Base-by-base conservation (phyloP, 192 early-diverging fungal genomes). In the Linnemannia exigua region DNA sequence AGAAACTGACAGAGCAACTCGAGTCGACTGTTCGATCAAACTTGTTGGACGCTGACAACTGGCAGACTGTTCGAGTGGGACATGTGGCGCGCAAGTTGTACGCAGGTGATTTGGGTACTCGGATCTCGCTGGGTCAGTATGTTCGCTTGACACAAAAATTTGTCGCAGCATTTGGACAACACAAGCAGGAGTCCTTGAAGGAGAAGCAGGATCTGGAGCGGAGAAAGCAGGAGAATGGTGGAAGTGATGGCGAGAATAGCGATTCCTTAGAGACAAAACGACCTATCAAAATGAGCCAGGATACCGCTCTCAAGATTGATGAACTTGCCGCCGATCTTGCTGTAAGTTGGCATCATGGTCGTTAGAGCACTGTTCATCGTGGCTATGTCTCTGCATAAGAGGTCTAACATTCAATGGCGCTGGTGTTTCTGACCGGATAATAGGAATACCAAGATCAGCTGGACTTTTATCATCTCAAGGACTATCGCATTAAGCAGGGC, bases 31-130 rank as follows among this genome's bases (percentile, higher is more conserved):
- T 88, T 22, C 63, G 87, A 68, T 88, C 87, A 20, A 88, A 73
- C 25, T 51, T 84, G 16, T 25, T 88, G 50, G 79, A 85, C 52
- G 79, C 87, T 28, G 79, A 80, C 61, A 79, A 88, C 31, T 88
- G 87, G 87, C 54, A 85, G 25, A 88, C 82, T 38, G 82, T 88
- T 38, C 67, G 87, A 17, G 19, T 88, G 44, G 87, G 82, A 15
- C 87, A 88, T 85, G 80, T 80, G n/a, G 87, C 87, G 14, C 50
- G 87, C 22, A 88, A 88, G 70, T 35, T 88, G 28, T 88, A 88
- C 54, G 82, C 79, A 15, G 87, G 87, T 0, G 52, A 88, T 75
- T 61, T 88, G 37, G 87, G 87, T 1, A 88, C 87, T 38, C 37
- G 87, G 28, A 88, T 88, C 76, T 88, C 87, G 33, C 61, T 88